Evolutionary conservation across 768 basidiomycete species (phyloP).

Genomic region (Tulasnella sp.): DNA sequence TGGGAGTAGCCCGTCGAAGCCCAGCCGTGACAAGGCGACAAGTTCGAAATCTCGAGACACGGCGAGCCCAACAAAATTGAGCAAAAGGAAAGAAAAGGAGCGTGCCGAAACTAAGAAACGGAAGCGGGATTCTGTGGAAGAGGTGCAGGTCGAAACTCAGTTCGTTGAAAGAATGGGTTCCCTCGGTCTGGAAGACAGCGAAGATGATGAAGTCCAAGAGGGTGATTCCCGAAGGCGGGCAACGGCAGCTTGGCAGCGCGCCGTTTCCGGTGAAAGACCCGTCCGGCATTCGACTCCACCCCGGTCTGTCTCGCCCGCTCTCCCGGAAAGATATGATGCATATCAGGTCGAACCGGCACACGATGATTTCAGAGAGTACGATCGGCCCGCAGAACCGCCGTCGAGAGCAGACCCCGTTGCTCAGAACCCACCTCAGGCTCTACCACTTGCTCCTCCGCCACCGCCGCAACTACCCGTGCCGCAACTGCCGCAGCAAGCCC

Average conservation of each 20-base stretch:
- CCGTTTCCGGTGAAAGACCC: neutral
- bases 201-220: neutral
- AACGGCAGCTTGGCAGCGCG: neutral
- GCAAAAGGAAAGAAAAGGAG: neutral
- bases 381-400: neutral
- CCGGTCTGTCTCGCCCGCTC: neutral
- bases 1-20: neutral
- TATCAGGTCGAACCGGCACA: neutral
- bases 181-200: neutral
- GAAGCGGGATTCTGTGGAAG: neutral
- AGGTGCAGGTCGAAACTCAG: neutral
- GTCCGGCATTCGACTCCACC: neutral
- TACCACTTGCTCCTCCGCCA: neutral
- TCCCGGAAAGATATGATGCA: neutral
- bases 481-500: neutral
- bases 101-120: neutral
- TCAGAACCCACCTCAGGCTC: neutral
- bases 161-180: constrained; percentile 11
- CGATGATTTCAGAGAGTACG: neutral
- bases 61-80: neutral
- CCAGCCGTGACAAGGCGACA: neutral
- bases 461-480: neutral
- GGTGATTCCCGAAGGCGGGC: neutral
- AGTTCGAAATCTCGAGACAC: neutral
- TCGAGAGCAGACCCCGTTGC: neutral